Evolutionary conservation across 2,329 filamentous ascomycete species (phyloP), one percentile per base, ranked within the genome.

Genomic region (Tolypocladium album): DNA sequence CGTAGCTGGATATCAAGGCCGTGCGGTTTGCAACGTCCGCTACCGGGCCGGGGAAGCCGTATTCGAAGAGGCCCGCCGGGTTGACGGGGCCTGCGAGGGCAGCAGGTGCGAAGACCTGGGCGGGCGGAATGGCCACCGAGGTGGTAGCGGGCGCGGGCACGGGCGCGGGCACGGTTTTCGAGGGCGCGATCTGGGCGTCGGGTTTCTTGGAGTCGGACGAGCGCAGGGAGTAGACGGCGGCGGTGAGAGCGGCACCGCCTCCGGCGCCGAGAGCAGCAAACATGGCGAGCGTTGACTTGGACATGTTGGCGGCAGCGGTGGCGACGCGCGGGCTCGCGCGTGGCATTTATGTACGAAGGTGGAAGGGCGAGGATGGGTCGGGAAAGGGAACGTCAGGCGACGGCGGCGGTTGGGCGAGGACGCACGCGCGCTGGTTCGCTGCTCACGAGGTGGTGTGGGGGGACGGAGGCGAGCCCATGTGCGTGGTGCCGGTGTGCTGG

Each of bases 11-110:
- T 65, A 92, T 83, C 59, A 97, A 83, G 40, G 90, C 89, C 34
- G 85, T 78, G 43, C 91, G 88, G 59, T 82, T 82, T 59, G 92
- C 87, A 52, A 96, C 80, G 75, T 99, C 94, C 68, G 88, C 82
- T 45, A 96, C 78, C 39, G 94, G 94, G 61, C 94, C 94, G 0
- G 94, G 93, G 75, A 97, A 97, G 68, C 94, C 89, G 72, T 93
- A 93, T 67, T 92, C 83, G 74, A 92, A 89, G 66, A 93, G 82
- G 15, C 89, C 89, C 43, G 86, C 78, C 4, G 90, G 89, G 73
- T 93, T 82, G 69, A 92, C 88, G 42, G 82, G 84, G 13, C 76
- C 69, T 57, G 71, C 68, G 31, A 61, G 56, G 24, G 61, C 52
- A 62, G 64, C 67, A 65, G 65, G 67, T 47, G 68, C 65, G 70